Evolutionary conservation across 2,329 filamentous ascomycete genomes (phyloP), one percentile per base, ranked within the genome.

Genomic region (Ambrosiella beaveri): DNA sequence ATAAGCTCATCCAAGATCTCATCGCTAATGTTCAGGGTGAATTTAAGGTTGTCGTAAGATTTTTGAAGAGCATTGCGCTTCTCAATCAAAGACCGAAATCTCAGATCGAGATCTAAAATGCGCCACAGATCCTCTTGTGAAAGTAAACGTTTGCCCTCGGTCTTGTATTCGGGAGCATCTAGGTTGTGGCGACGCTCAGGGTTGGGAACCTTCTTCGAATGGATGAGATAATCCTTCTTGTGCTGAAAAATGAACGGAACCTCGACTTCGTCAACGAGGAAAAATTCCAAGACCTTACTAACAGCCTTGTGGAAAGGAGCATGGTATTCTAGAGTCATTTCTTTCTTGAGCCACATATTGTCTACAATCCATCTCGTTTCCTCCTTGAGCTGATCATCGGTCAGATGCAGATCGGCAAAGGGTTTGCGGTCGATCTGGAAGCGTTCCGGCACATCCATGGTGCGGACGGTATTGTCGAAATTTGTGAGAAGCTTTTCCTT

Each of bases 161-260:
- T 81, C 59, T 83, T 82, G 66, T 83, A 86, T 60, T 88, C 82
- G 1, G 84, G 81, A 1, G 78, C 81, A 64, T 88, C 82, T 7
- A 79, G 78, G 63, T 91, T 84, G 59, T 83, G 77, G 13, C 78
- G 76, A 62, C 80, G 68, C 36, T 75, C 70, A 66, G 82, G 68
- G 73, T 82, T 77, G 57, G 75, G 72, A 6, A 79, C 77, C 66
- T 87, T 89, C 63, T 84, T 84, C 27, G 86, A 86, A 66, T 97
- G 88, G 59, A 98, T 94, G 49, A 98, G 78, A 67, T 97, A 98
- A 68, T 98, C 93, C 70, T 96, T 95, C 61, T 93, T 88, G 67
- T 98, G 93, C 69, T 96, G 91, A 70, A 96, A 96, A 64, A 98
- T 93, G 69, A 95, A 98, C 0, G 93, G 91, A 1, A 96, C 89